These are phyloP conservation scores for Clonostachys solani DNA, from an alignment of 2,329 filamentous ascomycete species.

Conservation along the genomic window DNA sequence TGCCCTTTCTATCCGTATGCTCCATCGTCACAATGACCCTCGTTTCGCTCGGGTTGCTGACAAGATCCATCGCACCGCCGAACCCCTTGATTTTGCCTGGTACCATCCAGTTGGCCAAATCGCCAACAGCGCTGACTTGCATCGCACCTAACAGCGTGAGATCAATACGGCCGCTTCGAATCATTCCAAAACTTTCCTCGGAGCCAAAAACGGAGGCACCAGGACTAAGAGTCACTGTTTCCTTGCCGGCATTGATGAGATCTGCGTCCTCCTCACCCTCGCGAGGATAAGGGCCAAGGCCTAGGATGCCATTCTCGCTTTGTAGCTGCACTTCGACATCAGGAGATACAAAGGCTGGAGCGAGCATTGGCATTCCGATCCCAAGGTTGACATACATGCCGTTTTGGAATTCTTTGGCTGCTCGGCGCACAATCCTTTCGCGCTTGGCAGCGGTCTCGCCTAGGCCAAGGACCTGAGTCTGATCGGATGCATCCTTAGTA, in stretches of 20 bases:
- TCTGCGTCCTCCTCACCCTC: conserved; percentile 70
- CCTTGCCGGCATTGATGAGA: conserved; percentile 79
- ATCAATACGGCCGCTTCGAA: conserved; percentile 78
- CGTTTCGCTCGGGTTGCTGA: conserved; percentile 65
- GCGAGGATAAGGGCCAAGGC: conserved; percentile 77
- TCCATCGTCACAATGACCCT: conserved; percentile 71
- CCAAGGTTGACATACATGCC: conserved; percentile 79
- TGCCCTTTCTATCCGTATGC: conserved; percentile 67
- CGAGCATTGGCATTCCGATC: conserved; percentile 78
- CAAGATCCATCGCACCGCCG: conserved; percentile 73
- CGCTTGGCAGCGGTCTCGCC: conserved; percentile 49
- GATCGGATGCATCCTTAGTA: conserved; percentile 50
- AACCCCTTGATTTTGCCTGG: conserved; percentile 90
- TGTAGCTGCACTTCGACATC: conserved; percentile 78
- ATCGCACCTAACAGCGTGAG: conserved; percentile 80
- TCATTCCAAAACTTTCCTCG: conserved; percentile 83
- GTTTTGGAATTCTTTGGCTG: conserved; percentile 76
- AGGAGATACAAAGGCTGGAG: conserved; percentile 68
- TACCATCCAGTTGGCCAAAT: conserved; percentile 88
- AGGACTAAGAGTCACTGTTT: conserved; percentile 75
- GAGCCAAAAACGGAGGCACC: conserved; percentile 77
- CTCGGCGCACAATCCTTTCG: conserved; percentile 70
- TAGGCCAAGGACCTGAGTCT: conserved; percentile 52
- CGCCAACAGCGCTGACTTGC: conserved; percentile 74
- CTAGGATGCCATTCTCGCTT: conserved; percentile 81